phyloP scores from a whole-genome alignment of 768 basidiomycete species.

The Candolleomyces eurysporus region DNA sequence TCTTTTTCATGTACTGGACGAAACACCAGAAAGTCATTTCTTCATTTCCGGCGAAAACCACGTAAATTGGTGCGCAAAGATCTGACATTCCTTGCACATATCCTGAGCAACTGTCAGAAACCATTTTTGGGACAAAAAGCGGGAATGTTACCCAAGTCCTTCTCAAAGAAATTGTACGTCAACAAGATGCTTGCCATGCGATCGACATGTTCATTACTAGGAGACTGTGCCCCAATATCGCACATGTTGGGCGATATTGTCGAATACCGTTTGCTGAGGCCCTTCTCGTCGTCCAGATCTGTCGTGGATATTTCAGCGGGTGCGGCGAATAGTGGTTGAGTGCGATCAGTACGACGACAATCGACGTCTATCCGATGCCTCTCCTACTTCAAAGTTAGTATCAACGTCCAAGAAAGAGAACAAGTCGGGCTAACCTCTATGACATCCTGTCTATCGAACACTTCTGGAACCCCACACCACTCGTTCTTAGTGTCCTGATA shows the following conservation, averaged over 20 bases:
- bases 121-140: slow-evolving; percentile 3
- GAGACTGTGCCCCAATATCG: slow-evolving; percentile 85
- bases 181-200: slow-evolving; percentile 82
- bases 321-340: slow-evolving; percentile 82
- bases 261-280: slow-evolving; percentile 52
- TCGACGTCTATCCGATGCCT: slow-evolving; percentile 96
- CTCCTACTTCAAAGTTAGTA: slow-evolving; percentile 43
- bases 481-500: slow-evolving; percentile 73
- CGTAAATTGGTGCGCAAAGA: slow-evolving; percentile 89
- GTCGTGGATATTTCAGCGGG: slow-evolving; percentile 32
- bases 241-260: slow-evolving; percentile 71
- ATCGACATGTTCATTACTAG: slow-evolving; percentile 89
- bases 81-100: slow-evolving; percentile 99
- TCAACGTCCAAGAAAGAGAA: slow-evolving; percentile 6
- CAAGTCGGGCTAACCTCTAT: slow-evolving; percentile 57
- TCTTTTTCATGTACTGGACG: slow-evolving; percentile 90
- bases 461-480: slow-evolving; percentile 83
- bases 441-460: slow-evolving; percentile 76
- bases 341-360: slow-evolving; percentile 92
- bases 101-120: slow-evolving; percentile 39
- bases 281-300: slow-evolving; percentile 51
- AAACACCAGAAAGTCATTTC: slow-evolving; percentile 96
- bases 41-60: slow-evolving; percentile 87
- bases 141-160: slow-evolving; percentile 67
- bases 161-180: slow-evolving; percentile 90